Conservation (phyloP, 768 basidiomycete species). For the Epithele typhae region DNA sequence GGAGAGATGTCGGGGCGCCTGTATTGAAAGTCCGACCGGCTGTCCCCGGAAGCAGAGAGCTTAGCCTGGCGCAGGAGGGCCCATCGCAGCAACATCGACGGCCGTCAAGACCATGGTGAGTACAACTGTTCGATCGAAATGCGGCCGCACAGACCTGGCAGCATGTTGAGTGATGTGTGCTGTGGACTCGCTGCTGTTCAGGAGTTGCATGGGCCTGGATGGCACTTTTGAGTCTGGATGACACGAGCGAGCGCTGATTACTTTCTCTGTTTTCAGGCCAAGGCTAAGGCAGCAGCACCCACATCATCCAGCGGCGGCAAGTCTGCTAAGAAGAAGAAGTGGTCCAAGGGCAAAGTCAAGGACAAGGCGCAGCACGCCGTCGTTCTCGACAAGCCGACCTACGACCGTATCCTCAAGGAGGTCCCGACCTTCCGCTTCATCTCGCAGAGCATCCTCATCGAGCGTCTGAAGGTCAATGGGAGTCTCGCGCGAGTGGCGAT, state of each 20-base stretch:
- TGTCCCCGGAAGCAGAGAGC: slow-evolving; percentile 7
- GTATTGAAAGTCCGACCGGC: slow-evolving; percentile 14
- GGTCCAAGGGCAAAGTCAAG: slow-evolving; percentile 99
- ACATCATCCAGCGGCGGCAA: slow-evolving; percentile 70
- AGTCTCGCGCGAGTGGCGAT: slow-evolving; percentile 90
- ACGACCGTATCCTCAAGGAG: slow-evolving; percentile 94
- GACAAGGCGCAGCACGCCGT: slow-evolving; percentile 99
- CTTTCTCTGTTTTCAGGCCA: slow-evolving; percentile 23
- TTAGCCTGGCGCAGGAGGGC: slow-evolving; percentile 3
- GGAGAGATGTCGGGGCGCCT: not conserved
- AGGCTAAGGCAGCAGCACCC: slow-evolving; percentile 78
- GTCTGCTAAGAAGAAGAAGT: slow-evolving; percentile 99
- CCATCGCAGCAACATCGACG: slow-evolving; percentile 22
- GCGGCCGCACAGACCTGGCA: not conserved
- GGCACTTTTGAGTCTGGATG: slow-evolving; percentile 20
- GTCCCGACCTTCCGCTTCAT: slow-evolving; percentile 99
- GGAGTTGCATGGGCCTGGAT: slow-evolving; percentile 23
- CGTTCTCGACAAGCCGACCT: slow-evolving; percentile 88
- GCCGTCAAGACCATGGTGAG: slow-evolving; percentile 31
- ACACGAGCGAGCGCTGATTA: slow-evolving; percentile 15
- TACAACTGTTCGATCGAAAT: slow-evolving; percentile 1
- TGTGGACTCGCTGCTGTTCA: slow-evolving; percentile 1
- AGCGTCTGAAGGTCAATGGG: slow-evolving; percentile 96
- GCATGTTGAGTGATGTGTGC: slow-evolving; percentile 1
- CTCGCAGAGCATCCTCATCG: slow-evolving; percentile 96